Conservation (phyloP, 1,284 basidiomycete species). For the Cutaneotrichosporon arboriforme region DNA sequence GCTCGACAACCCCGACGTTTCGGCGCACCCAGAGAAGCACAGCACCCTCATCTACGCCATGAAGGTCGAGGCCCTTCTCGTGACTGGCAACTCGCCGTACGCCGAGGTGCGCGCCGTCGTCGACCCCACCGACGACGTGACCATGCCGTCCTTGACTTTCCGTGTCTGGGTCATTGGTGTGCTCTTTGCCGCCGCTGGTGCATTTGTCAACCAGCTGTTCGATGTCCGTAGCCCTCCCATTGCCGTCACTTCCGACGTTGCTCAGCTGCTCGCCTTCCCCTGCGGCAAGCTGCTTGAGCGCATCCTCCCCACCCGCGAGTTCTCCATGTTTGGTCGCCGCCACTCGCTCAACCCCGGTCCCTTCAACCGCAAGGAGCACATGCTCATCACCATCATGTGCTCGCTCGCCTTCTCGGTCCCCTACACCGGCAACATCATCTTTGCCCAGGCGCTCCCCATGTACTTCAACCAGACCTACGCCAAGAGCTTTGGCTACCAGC, state of each 20-base stretch:
- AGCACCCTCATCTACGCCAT: constrained; percentile 25
- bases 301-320: constrained; percentile 1
- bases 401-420: constrained; percentile 41
- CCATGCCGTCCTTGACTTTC: constrained; percentile 77
- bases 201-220: constrained; percentile 63
- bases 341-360: constrained; percentile 47
- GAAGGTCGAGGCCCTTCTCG: constrained; percentile 36
- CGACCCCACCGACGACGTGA: constrained; percentile 67
- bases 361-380: constrained; percentile 51
- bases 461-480: constrained; percentile 43
- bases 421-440: constrained; percentile 44
- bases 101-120: constrained; percentile 81
- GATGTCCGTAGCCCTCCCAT: constrained; percentile 37
- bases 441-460: constrained; percentile 33
- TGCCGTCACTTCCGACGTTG: constrained; percentile 31
- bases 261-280: constrained; percentile 29
- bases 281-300: constrained; percentile 23
- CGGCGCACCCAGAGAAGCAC: constrained; percentile 22
- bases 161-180: constrained; percentile 67
- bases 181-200: constrained; percentile 52
- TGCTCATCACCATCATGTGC: constrained; percentile 37
- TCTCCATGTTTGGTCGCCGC: constrained; percentile 14
- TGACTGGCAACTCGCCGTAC: constrained; percentile 61
- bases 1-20: constrained; percentile 25
- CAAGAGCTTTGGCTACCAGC: constrained; percentile 49